A percentile compares a stretch with the other conserved stretches of the same genome.
Conservation (phyloP, 2,329 filamentous ascomycete species). For the Cryphonectria radicalis region DNA sequence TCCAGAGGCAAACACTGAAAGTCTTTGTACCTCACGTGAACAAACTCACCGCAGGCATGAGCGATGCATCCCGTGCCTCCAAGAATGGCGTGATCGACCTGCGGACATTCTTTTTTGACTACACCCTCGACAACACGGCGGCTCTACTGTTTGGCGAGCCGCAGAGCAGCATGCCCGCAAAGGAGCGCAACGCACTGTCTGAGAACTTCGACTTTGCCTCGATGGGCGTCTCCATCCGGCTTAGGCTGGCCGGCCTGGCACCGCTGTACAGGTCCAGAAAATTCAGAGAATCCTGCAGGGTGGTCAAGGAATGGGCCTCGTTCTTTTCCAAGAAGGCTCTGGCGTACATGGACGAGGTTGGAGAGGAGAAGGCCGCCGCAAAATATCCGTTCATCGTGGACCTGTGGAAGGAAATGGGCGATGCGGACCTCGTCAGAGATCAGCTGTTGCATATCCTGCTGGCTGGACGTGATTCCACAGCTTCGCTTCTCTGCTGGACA, state of each 20-base stretch:
- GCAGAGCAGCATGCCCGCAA: constrained; percentile 30
- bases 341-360: constrained; percentile 13
- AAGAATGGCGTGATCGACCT: constrained; percentile 30
- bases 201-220: constrained; percentile 34
- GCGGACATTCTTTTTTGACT: constrained; percentile 34
- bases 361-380: constrained; percentile 31
- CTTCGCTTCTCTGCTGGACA: constrained; percentile 32
- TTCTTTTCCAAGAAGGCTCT: constrained; percentile 40
- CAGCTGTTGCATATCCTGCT: constrained; percentile 33
- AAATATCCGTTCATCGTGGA: constrained; percentile 51
- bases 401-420: constrained; percentile 31
- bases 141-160: constrained; percentile 34
- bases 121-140: constrained; percentile 33
- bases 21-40: constrained; percentile 18
- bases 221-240: constrained; percentile 25
- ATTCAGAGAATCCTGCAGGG: constrained; percentile 24
- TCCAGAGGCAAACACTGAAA: constrained; percentile 23
- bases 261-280: constrained; percentile 28
- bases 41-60: constrained; percentile 9
- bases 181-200: constrained; percentile 28
- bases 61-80: constrained; percentile 1
- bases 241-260: constrained; percentile 30
- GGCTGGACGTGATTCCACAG: constrained; percentile 33
- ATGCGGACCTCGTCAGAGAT: constrained; percentile 29
- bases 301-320: constrained; percentile 32